Evolutionary conservation across 1,284 basidiomycete genomes (phyloP).

Genomic region (Earliella scabrosa): DNA sequence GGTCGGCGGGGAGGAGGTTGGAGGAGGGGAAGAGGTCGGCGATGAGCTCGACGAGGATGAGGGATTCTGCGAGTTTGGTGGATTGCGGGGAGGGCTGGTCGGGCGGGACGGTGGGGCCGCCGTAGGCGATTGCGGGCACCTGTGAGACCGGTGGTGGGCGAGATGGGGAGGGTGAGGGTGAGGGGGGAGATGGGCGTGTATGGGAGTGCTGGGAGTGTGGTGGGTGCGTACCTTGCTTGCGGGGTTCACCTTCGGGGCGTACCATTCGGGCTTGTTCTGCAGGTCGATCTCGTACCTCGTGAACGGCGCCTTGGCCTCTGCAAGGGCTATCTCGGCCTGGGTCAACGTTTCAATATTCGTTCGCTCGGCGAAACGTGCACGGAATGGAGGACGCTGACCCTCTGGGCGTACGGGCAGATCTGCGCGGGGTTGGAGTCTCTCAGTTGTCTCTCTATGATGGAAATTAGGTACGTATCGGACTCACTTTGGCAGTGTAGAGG

Average conservation of each 20-base stretch:
- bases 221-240: conserved; percentile 34
- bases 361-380: too few species aligned
- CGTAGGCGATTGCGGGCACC: conserved; percentile 58
- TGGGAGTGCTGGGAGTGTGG: not conserved
- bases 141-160: not conserved
- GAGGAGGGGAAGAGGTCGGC: conserved; percentile 53
- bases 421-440: not conserved
- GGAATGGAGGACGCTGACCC: conserved; percentile 4
- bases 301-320: conserved; percentile 25
- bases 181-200: not conserved
- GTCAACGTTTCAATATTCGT: too few species aligned
- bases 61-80: conserved; percentile 60
- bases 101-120: conserved; percentile 52
- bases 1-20: conserved; percentile 52
- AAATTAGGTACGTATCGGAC: not conserved
- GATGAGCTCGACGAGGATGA: conserved; percentile 63
- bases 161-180: not conserved
- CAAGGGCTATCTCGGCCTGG: conserved; percentile 12
- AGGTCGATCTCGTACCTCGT: conserved; percentile 27
- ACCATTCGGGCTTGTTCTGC: conserved; percentile 42
- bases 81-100: conserved; percentile 59
- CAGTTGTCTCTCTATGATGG: not conserved
- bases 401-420: conserved; percentile 25
- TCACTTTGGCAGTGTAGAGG: conserved; percentile 24
- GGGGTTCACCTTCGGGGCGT: conserved; percentile 40